Percentiles rank a stretch among this genome's conserved stretches.
These are phyloP conservation scores for Pleurotus tuoliensis DNA, from an alignment of 768 basidiomycete genomes.

Conservation along the genomic window DNA sequence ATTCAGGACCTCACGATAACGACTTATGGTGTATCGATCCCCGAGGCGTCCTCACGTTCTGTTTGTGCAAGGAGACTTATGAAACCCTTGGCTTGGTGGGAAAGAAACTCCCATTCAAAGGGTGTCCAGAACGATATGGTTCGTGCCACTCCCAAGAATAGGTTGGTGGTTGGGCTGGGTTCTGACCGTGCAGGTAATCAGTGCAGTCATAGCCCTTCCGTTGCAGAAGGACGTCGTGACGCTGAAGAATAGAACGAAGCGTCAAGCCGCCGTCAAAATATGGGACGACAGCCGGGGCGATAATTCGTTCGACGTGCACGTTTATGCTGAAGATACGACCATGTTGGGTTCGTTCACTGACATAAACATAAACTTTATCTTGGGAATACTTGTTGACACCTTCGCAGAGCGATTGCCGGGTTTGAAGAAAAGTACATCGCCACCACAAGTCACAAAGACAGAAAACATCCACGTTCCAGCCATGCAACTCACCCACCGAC, in stretches of 20 bases:
- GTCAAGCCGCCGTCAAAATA: slow-evolving; percentile 33
- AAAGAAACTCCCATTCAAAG: slow-evolving; percentile 48
- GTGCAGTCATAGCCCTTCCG: slow-evolving; percentile 44
- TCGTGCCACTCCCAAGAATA: slow-evolving; percentile 14
- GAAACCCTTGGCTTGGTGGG: slow-evolving; percentile 61
- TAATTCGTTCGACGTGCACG: slow-evolving; percentile 43
- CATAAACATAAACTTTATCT: background rate
- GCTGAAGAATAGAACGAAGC: slow-evolving; percentile 29
- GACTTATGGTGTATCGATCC: slow-evolving; percentile 72
- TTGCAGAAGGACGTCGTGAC: slow-evolving; percentile 37
- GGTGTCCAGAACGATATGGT: slow-evolving; percentile 45
- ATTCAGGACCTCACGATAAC: slow-evolving; percentile 28
- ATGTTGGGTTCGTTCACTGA: background rate
- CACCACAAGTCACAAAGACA: slow-evolving; percentile 18
- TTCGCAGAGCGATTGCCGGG: background rate
- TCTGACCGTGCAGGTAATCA: slow-evolving; percentile 9
- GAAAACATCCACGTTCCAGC: slow-evolving; percentile 39
- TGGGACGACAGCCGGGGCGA: slow-evolving; percentile 48
- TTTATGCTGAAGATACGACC: slow-evolving; percentile 25
- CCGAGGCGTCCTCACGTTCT: slow-evolving; percentile 55
- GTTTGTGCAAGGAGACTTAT: slow-evolving; percentile 53
- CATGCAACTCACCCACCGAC: slow-evolving; percentile 19
- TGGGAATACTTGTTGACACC: background rate
- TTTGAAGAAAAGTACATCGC: background rate
- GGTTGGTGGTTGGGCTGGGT: no score